Evolutionary conservation across 192 early-diverging fungal genomes (phyloP).

Genomic region (Linnemannia hyalina): DNA sequence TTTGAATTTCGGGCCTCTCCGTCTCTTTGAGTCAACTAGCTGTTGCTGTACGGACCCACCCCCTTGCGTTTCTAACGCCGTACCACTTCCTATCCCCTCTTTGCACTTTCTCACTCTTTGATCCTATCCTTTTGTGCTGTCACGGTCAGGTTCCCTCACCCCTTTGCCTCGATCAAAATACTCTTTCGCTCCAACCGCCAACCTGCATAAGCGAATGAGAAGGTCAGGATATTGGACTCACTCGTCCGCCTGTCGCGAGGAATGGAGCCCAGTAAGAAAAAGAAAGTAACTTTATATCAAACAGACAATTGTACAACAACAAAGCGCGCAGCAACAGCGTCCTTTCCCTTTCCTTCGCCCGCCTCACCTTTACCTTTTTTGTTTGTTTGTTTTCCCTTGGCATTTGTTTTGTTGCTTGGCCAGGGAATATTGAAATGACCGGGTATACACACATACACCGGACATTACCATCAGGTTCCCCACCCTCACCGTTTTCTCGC

Average conservation of each 20-base stretch:
- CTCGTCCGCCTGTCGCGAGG: background rate
- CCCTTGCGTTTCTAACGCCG: background rate
- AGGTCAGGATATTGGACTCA: background rate
- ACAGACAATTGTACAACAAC: background rate
- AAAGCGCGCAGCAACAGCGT: background rate
- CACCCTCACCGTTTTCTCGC: background rate
- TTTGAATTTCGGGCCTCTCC: background rate
- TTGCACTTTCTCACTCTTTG: background rate
- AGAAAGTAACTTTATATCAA: background rate
- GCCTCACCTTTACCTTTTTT: background rate
- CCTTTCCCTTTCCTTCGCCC: background rate
- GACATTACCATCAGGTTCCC: background rate
- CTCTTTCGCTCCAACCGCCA: slow-evolving; percentile 15
- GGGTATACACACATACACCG: background rate
- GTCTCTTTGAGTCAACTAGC: background rate
- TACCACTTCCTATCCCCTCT: background rate
- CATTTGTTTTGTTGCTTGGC: background rate
- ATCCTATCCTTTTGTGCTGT: background rate
- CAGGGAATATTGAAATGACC: background rate
- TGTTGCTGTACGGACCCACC: background rate
- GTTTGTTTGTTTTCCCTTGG: too few relatives aligned
- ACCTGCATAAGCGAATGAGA: slow-evolving; percentile 18
- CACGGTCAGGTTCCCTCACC: background rate
- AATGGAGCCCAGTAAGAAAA: background rate
- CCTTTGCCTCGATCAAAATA: slow-evolving; percentile 3